phyloP scores from a whole-genome alignment of 225 moss, liverwort and hornwort species.

The Physcomitrium patens region DNA sequence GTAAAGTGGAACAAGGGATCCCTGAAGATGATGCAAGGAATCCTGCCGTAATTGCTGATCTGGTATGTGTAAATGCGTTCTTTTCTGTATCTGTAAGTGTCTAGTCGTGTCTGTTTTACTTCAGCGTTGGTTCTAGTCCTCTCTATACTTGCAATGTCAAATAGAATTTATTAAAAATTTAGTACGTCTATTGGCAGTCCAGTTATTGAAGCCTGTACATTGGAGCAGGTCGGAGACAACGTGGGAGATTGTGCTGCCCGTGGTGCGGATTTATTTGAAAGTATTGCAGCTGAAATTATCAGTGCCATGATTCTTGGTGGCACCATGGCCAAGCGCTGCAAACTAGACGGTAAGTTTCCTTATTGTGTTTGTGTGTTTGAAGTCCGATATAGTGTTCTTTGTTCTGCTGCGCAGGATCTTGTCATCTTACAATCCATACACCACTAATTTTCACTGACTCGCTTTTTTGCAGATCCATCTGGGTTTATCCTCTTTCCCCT shows the following conservation, averaged over 20 bases:
- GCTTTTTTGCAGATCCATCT: constrained; percentile 75
- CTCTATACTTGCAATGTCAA: neutral
- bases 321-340: constrained; percentile 93
- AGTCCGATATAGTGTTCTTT: neutral
- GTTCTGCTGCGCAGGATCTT: neutral
- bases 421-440: neutral
- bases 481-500: constrained; percentile 98
- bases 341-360: constrained; percentile 75
- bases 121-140: neutral
- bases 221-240: constrained; percentile 91
- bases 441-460: constrained; percentile 24
- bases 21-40: constrained; percentile 98
- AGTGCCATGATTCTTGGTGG: constrained; percentile 99
- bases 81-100: neutral
- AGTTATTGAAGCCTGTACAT: constrained; percentile 20
- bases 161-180: neutral
- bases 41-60: constrained; percentile 96
- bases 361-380: neutral
- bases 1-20: constrained; percentile 97
- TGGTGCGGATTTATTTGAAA: constrained; percentile 97
- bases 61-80: constrained; percentile 55
- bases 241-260: constrained; percentile 98
- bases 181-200: neutral
- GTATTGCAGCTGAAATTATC: constrained; percentile 98
- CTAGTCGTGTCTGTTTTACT: neutral